Conservation (phyloP, 106 monocot genomes). For the Amphibolis antarctica region DNA sequence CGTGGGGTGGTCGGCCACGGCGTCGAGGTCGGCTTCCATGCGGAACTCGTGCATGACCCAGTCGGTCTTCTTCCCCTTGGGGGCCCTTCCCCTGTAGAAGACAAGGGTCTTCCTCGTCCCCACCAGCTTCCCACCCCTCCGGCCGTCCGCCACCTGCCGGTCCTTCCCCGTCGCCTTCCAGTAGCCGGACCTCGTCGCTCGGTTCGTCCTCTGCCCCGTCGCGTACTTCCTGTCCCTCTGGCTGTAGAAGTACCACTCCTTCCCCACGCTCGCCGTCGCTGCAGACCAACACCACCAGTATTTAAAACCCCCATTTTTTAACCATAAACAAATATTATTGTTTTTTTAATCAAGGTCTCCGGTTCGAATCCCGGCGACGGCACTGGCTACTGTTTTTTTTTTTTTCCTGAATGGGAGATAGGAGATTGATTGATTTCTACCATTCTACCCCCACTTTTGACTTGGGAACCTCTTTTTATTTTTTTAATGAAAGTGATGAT, state of each 20-base stretch:
- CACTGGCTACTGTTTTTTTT: too few species aligned
- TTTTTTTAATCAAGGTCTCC: too few species aligned
- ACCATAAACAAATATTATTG: too few species aligned
- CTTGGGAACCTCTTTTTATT: too few species aligned
- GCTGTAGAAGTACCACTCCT: constrained; percentile 31
- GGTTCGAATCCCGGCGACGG: too few species aligned
- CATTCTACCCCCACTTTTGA: too few species aligned
- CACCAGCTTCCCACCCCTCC: constrained; percentile 15
- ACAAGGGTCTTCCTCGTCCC: constrained; percentile 91
- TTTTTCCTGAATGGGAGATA: too few species aligned
- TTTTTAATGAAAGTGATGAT: too few species aligned
- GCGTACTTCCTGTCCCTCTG: constrained; percentile 11
- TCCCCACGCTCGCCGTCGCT: constrained; percentile 16
- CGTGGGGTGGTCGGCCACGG: too few species aligned
- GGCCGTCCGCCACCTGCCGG: constrained; percentile 7
- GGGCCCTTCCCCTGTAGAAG: constrained; percentile 80
- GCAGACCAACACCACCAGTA: too few species aligned
- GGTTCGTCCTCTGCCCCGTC: constrained; percentile 15
- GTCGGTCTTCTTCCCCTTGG: constrained; percentile 77
- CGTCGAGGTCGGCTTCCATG: constrained; percentile 21
- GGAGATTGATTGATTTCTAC: too few species aligned
- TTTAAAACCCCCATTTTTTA: too few species aligned
- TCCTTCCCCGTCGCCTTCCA: constrained; percentile 28
- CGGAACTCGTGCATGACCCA: constrained; percentile 97
- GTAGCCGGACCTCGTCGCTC: constrained; percentile 16